A percentile compares a stretch with the other conserved stretches of the same genome.
Conservation (phyloP, 805 yeast species). For the Saturnispora zaruensis region DNA sequence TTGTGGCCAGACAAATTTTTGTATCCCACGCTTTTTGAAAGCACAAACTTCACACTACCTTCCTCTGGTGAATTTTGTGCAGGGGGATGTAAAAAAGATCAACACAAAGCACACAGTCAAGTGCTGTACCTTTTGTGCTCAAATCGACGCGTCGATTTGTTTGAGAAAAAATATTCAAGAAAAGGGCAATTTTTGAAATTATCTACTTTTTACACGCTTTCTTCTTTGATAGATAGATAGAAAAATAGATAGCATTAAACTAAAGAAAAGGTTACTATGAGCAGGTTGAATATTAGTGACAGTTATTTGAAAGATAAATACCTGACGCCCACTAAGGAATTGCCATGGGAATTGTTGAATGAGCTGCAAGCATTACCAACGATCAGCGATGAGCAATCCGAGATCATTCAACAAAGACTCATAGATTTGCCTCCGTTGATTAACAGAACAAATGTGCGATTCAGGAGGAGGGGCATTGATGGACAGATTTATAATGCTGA, state of each 20-base stretch:
- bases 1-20: background rate
- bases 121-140: background rate
- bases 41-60: background rate
- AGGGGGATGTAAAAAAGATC: background rate
- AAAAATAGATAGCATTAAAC: background rate
- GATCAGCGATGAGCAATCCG: constrained; percentile 18
- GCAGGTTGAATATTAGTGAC: background rate
- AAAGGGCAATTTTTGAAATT: background rate
- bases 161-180: background rate
- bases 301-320: constrained; percentile 33
- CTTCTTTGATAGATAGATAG: background rate
- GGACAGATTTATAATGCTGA: constrained; percentile 58
- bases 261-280: background rate
- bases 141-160: background rate
- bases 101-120: background rate
- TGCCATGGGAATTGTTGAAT: constrained; percentile 67
- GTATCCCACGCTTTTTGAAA: background rate
- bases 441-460: constrained; percentile 55
- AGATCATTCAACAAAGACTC: constrained; percentile 31
- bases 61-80: background rate
- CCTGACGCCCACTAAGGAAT: constrained; percentile 51
- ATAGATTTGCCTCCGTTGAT: constrained; percentile 51
- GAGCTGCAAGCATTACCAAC: constrained; percentile 50
- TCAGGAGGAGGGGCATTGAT: constrained; percentile 64
- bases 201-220: background rate